Evolutionary conservation across 208 protist species (phyloP), one percentile per base, ranked within the genome.

Genomic region (Wallacemonas sp.): DNA sequence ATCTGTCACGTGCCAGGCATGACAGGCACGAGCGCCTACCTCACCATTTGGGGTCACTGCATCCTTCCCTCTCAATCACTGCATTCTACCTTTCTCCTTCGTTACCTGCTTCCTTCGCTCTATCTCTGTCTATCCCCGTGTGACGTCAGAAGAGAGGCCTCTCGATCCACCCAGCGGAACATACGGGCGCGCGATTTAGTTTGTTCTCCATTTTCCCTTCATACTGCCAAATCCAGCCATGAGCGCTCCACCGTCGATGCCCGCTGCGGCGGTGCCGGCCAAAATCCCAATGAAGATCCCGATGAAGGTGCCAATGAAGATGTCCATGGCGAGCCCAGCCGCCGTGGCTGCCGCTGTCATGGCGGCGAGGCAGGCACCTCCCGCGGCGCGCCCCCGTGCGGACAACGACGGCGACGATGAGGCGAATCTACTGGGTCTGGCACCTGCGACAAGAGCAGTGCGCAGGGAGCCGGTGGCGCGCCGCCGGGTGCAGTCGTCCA

Each of bases 221-320:
- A 50, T 8, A 26, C 10, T 50, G 44, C n/a, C n/a, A n/a, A n/a
- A n/a, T n/a, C n/a, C n/a, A n/a, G n/a, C 13, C 50, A 57, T 57
- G 50, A 57, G 50, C 50, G 34, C 50, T 34, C 26, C 50, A 0
- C 50, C 50, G 19, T 53, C 45, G 4, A 27, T 38, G 2, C 42
- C 76, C 1, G 72, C 64, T 26, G 44, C 73, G 10, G 46, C 63
- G 19, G 63, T 76, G 15, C 85, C 89, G 13, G 74, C 68, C 3
- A 80, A 82, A 58, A 38, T 79, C 29, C 84, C 89, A 17, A 77
- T 81, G 61, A 93, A 92, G 68, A 65, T 93, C 24, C 50, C 81
- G 8, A 68, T 73, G 53, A 85, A 82, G 45, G 22, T 79, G 3
- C 67, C 69, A 9, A 42, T 76, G 54, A 41, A 54, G 10, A 64